Base-by-base conservation (phyloP, 2,329 filamentous ascomycete genomes). In the Podosphaera xanthii region DNA sequence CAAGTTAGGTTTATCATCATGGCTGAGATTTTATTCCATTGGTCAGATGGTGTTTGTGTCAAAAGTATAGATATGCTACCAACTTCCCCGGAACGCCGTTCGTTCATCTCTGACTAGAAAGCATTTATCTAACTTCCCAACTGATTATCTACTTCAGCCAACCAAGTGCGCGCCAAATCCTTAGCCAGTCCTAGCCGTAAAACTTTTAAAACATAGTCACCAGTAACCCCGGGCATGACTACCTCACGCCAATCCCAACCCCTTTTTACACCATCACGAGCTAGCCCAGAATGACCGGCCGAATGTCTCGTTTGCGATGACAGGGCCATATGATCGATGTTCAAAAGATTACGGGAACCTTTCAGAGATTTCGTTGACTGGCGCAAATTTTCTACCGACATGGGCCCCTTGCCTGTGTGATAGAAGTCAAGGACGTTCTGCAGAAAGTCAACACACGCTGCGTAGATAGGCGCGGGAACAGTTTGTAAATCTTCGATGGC, bases 401-500 rank as follows among this genome's bases (percentile, higher is more conserved):
- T 79, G 0, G 82, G 78, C 1, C 78, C 79, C 69, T 76, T 80
- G 59, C 75, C 71, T 58, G 80, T 82, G 55, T 82, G 80, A 14
- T 79, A 81, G 4, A 86, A 84, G n/a, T 81, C 75, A 31, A 94
- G 73, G 4, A 89, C 85, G 0, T 88, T 79, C 62, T 79, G 74
- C 67, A 94, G 81, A 67, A 89, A 91, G 66, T 88, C 85, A 63
- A 88, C 83, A 67, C 85, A 87, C 33, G 84, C 82, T 0, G 76
- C 73, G 67, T 83, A 88, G 6, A 94, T 83, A 57, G 84, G 78
- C 22, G 80, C 77, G 4, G 82, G 78, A 14, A 92, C 84, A 0
- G 86, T 86, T 69, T 91, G 77, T 14, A 91, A 73, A 68, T 92
- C 87, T 70, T 92, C 87, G 58, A 89, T 77, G 0, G 86, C 84